These are phyloP conservation scores for Aspergillus sp. DNA, from an alignment of 2,329 filamentous ascomycete genomes.

Conservation along the genomic window DNA sequence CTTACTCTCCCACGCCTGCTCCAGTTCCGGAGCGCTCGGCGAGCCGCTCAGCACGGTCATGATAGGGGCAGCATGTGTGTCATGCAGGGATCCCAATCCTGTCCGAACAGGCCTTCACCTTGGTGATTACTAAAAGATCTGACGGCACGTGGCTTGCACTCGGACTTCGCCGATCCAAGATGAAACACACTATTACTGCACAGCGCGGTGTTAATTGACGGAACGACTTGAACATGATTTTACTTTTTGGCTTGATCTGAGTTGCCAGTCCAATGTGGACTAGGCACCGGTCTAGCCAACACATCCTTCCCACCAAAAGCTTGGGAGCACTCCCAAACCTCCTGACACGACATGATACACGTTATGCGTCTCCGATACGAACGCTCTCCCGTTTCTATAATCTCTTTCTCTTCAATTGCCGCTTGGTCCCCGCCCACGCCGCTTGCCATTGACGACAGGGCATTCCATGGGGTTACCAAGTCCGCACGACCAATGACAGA, in stretches of 20 bases:
- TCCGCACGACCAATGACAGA: conserved; percentile 40
- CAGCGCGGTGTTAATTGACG: neutral
- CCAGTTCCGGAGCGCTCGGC: conserved; percentile 44
- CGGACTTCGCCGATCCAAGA: conserved; percentile 1
- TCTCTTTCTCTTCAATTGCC: conserved; percentile 10
- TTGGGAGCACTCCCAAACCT: neutral
- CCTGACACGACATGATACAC: conserved; percentile 16
- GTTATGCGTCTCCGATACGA: conserved; percentile 16
- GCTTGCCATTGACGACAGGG: conserved; percentile 9
- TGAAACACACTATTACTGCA: conserved; percentile 1
- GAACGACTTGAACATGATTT: conserved; percentile 3
- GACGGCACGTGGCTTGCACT: neutral
- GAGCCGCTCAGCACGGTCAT: conserved; percentile 47
- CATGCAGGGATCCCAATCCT: conserved; percentile 3
- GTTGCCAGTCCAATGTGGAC: neutral
- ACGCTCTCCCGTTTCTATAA: conserved; percentile 6
- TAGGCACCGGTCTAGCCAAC: conserved; percentile 3
- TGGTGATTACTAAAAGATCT: neutral
- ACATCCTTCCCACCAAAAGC: neutral
- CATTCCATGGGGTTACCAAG: conserved; percentile 23
- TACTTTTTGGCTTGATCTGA: neutral
- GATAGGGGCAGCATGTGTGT: conserved; percentile 12
- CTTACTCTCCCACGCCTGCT: conserved; percentile 47
- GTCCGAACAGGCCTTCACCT: neutral
- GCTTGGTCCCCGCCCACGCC: conserved; percentile 5